These are phyloP conservation scores for Dothideomycetes sp. DNA, from an alignment of 2,329 filamentous ascomycete genomes.

Conservation along the genomic window DNA sequence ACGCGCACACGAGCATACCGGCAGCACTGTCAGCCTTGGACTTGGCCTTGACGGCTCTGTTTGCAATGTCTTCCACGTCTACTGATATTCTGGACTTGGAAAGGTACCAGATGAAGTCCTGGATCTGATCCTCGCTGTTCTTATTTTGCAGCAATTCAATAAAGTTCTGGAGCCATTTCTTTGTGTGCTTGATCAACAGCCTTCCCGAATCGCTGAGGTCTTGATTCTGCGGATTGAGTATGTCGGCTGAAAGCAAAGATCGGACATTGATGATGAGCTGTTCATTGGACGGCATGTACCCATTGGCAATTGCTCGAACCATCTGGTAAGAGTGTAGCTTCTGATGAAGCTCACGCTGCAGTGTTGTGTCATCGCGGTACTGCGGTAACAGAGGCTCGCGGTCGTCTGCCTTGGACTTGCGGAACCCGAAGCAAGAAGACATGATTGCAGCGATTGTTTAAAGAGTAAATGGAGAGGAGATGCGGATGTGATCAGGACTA, in stretches of 20 bases:
- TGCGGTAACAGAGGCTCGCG: slow-evolving; percentile 70
- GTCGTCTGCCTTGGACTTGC: slow-evolving; percentile 44
- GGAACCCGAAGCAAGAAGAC: slow-evolving; percentile 55
- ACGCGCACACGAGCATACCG: slow-evolving; percentile 34
- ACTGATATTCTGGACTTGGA: slow-evolving; percentile 61
- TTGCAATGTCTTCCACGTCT: slow-evolving; percentile 52
- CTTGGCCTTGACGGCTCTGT: slow-evolving; percentile 50
- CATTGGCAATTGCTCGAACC: slow-evolving; percentile 66
- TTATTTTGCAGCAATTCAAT: slow-evolving; percentile 76
- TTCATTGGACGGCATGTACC: slow-evolving; percentile 86
- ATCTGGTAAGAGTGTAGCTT: slow-evolving; percentile 94
- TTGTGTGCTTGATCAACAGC: slow-evolving; percentile 58
- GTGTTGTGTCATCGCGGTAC: slow-evolving; percentile 68
- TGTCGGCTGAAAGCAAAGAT: slow-evolving; percentile 63
- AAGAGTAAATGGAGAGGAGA: too few species aligned
- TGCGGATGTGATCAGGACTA: too few species aligned
- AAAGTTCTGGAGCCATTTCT: slow-evolving; percentile 65
- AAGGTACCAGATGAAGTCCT: slow-evolving; percentile 84
- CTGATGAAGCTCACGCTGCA: slow-evolving; percentile 69
- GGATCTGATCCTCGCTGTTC: slow-evolving; percentile 73
- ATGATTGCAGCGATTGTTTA: slow-evolving; percentile 28
- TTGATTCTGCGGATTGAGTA: slow-evolving; percentile 64
- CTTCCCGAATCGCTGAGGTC: slow-evolving; percentile 70
- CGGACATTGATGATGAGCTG: slow-evolving; percentile 72
- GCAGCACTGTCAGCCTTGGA: slow-evolving; percentile 61